Evolutionary conservation across 148 eudicot species (phyloP), one percentile per base, ranked within the genome.

Genomic region (Rhododendron ovatum): DNA sequence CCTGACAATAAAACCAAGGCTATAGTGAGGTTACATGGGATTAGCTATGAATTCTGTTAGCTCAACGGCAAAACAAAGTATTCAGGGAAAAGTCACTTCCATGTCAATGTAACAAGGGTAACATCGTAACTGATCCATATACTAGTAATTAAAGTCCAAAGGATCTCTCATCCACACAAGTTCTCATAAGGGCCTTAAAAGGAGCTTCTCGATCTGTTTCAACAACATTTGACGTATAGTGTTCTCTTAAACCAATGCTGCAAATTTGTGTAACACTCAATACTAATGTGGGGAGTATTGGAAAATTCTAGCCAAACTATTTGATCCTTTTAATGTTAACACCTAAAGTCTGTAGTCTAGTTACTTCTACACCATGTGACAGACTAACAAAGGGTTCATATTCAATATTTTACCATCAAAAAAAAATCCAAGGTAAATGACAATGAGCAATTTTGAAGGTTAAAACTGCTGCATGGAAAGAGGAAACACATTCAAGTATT

Each of bases 1-100:
- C 93, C 98, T 97, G 94, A 82, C 65, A 83, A 85, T 22, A 76
- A 51, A 85, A 37, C 55, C 73, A 84, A 28, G 7, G 5, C 6
- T 76, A 84, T 33, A 75, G 65, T n/a, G 39, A 73, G 41, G 18
- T 47, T 84, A 17, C 55, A 59, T 43, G 20, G 59, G 13, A 71
- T 74, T 73, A 26, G 3, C 76, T 71, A 71, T 0, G 18, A 30
- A 71, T 51, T 81, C 30, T 48, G 43, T 5, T 9, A 26, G 59
- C 17, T 55, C 30, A 43, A 59, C 20, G 9, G 50, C 41, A 0
- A 35, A 74, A 84, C 39, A 74, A 74, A 53, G 37, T 20, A 59
- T 43, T 22, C 22, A n/a, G 69, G 69, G 78, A 37, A 82, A 59
- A 33, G 48, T 50, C 61, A 80, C 82, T 80, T 80, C 13, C 37